These are phyloP conservation scores for Fraxinus platypoda DNA, from an alignment of 305 asterid species.

Conservation along the genomic window DNA sequence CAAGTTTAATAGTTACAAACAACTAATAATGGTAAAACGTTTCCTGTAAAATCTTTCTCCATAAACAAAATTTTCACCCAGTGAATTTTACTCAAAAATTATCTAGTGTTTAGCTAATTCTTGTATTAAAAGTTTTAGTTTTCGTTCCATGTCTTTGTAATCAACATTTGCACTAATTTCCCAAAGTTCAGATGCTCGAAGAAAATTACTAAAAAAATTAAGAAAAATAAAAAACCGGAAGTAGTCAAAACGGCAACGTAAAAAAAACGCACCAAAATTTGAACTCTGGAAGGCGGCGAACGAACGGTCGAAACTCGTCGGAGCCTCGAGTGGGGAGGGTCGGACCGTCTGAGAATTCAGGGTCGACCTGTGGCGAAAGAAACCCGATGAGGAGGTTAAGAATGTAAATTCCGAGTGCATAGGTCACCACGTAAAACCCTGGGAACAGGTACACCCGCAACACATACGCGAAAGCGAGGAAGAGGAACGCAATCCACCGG, in stretches of 20 bases:
- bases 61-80: not conserved
- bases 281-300: conserved; percentile 59
- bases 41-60: not conserved
- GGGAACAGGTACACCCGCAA: conserved; percentile 43
- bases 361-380: conserved; percentile 62
- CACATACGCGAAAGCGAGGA: conserved; percentile 42
- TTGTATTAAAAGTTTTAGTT: not conserved
- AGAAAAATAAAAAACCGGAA: not conserved
- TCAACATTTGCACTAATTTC: not conserved
- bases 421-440: conserved; percentile 66
- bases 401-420: conserved; percentile 56
- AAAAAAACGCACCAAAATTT: conserved; percentile 48
- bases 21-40: not conserved
- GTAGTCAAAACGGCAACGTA: not conserved
- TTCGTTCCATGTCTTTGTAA: not conserved
- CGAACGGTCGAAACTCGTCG: conserved; percentile 65
- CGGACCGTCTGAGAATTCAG: conserved; percentile 38
- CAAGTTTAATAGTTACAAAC: not conserved
- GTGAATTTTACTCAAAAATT: not conserved
- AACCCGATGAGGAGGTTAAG: conserved; percentile 53
- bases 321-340: conserved; percentile 46
- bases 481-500: conserved; percentile 59
- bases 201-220: not conserved
- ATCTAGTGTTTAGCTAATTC: not conserved
- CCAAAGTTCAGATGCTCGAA: not conserved